Evolutionary conservation across 805 yeast genomes (phyloP).

Genomic region (Debaryomyces tyrocola): DNA sequence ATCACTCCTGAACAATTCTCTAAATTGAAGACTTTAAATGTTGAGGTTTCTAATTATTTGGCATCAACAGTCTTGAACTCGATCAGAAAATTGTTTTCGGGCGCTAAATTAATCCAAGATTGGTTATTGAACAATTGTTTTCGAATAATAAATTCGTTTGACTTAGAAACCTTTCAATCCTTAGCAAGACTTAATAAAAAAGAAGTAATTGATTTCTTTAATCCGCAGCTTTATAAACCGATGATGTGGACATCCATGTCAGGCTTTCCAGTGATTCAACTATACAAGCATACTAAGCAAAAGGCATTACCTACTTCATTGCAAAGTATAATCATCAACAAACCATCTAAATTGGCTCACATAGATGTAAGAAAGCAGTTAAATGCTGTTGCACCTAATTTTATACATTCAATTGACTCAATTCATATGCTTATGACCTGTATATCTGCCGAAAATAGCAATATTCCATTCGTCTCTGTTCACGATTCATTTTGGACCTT

Average conservation of each 20-base stretch:
- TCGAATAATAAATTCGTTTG: slow-evolving; percentile 29
- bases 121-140: slow-evolving; percentile 35
- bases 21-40: not conserved
- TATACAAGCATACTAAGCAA: slow-evolving; percentile 21
- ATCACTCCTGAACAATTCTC: not conserved
- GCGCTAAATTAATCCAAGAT: slow-evolving; percentile 32
- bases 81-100: slow-evolving; percentile 28
- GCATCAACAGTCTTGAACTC: slow-evolving; percentile 23
- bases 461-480: slow-evolving; percentile 35
- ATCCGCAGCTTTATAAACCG: slow-evolving; percentile 23
- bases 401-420: slow-evolving; percentile 43
- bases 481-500: slow-evolving; percentile 49
- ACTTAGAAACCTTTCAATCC: slow-evolving; percentile 11
- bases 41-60: slow-evolving; percentile 14
- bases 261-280: slow-evolving; percentile 43
- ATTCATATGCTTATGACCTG: slow-evolving; percentile 39
- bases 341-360: slow-evolving; percentile 19
- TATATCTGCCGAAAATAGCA: slow-evolving; percentile 16
- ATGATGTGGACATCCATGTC: slow-evolving; percentile 44
- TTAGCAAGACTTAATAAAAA: not conserved
- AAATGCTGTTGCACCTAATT: slow-evolving; percentile 44
- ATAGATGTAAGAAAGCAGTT: slow-evolving; percentile 29
- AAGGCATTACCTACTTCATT: slow-evolving; percentile 18
- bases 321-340: slow-evolving; percentile 18
- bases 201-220: slow-evolving; percentile 17